phyloP scores from a whole-genome alignment of 2,329 filamentous ascomycete genomes.

The Colletotrichum euphorbiae region DNA sequence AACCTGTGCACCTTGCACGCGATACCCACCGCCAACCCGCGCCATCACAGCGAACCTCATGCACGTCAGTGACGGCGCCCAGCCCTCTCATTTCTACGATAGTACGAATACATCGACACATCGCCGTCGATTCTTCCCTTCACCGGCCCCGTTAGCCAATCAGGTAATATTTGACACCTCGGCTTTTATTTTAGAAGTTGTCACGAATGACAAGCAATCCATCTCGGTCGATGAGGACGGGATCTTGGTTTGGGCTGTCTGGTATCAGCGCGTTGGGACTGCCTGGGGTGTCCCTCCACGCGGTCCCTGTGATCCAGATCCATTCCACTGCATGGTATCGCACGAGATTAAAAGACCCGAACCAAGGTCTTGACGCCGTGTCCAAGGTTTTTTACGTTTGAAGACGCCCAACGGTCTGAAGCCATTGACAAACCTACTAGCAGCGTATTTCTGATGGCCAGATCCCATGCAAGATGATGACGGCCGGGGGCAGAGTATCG shows the following conservation, averaged over 20 bases:
- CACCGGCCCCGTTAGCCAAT: constrained; percentile 15
- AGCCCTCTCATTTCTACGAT: background rate
- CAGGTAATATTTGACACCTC: constrained; percentile 21
- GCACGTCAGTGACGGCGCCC: constrained; percentile 12
- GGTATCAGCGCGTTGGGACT: background rate
- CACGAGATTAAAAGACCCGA: constrained; percentile 17
- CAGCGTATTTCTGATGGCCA: background rate
- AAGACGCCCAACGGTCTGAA: background rate
- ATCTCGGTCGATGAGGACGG: constrained; percentile 6
- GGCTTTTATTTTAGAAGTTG: constrained; percentile 5
- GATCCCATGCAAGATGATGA: constrained; percentile 20
- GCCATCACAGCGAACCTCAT: constrained; percentile 6
- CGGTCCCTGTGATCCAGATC: background rate
- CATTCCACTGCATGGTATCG: constrained; percentile 8
- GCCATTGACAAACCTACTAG: background rate
- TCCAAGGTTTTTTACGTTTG: background rate
- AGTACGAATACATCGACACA: background rate
- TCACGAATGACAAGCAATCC: constrained; percentile 14
- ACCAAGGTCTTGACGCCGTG: constrained; percentile 2
- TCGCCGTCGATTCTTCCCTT: background rate
- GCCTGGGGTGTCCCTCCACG: constrained; percentile 2
- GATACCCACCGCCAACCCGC: background rate
- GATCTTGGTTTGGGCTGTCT: constrained; percentile 20
- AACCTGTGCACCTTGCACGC: background rate
- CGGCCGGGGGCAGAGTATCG: background rate